Percentiles rank a stretch among this genome's conserved stretches.
Evolutionary conservation across 805 yeast species (phyloP).

Genomic region (Millerago galiae): DNA sequence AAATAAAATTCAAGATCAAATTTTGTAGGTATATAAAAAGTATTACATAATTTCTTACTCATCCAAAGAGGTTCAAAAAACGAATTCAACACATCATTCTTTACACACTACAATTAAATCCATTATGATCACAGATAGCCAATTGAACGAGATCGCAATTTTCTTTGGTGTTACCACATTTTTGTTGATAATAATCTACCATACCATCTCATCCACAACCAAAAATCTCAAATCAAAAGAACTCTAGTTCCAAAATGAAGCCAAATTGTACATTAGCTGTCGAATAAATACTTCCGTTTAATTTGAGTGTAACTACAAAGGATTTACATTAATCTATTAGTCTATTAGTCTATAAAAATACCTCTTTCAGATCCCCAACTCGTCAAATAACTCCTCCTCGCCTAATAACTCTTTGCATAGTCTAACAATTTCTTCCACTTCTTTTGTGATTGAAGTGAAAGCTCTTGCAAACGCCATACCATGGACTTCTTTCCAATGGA

Average conservation of each 20-base stretch:
- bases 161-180: conserved; percentile 69
- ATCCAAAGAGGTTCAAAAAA: neutral
- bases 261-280: neutral
- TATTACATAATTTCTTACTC: neutral
- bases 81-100: neutral
- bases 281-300: neutral
- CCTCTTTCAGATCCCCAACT: neutral
- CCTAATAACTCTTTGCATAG: conserved; percentile 39
- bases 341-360: neutral
- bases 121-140: conserved; percentile 76
- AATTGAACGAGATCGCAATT: conserved; percentile 67
- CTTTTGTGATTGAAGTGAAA: conserved; percentile 39
- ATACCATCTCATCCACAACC: conserved; percentile 49
- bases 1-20: neutral
- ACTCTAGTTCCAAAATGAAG: neutral
- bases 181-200: conserved; percentile 66
- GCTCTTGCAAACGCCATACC: conserved; percentile 44
- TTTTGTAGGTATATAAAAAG: neutral
- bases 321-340: too few relatives aligned
- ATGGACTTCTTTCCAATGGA: conserved; percentile 42
- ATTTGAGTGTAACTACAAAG: too few relatives aligned
- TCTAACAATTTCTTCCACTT: conserved; percentile 31
- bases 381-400: conserved; percentile 27
- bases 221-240: conserved; percentile 11
- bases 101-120: neutral